These are phyloP conservation scores for Lepidium didymum DNA, from an alignment of 345 rosid genomes.

Conservation along the genomic window DNA sequence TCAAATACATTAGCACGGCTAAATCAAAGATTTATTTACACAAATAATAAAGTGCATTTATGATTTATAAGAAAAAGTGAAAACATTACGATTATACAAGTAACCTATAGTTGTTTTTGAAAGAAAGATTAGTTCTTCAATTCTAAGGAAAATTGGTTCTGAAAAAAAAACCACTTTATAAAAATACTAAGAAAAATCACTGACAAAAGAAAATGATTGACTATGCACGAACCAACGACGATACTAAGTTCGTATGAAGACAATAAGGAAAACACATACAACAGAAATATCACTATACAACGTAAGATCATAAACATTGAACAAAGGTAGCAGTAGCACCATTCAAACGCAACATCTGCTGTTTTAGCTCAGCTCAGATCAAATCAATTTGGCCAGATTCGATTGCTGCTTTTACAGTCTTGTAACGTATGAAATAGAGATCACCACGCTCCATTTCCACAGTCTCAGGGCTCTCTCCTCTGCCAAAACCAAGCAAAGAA, in stretches of 20 bases:
- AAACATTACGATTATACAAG: too few relatives aligned
- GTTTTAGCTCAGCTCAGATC: conserved; percentile 15
- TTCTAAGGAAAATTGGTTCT: too few relatives aligned
- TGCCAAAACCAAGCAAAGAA: conserved; percentile 1
- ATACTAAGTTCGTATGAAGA: neutral
- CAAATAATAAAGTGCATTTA: too few relatives aligned
- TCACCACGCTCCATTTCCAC: conserved; percentile 26
- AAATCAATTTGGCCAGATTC: conserved; percentile 29
- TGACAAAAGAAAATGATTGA: neutral
- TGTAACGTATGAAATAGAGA: conserved; percentile 31
- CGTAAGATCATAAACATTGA: neutral
- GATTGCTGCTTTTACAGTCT: conserved; percentile 20
- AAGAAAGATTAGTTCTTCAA: too few relatives aligned
- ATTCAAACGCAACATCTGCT: neutral
- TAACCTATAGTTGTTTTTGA: too few relatives aligned
- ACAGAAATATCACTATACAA: neutral
- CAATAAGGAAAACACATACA: neutral
- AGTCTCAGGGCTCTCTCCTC: conserved; percentile 30
- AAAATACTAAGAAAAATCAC: too few relatives aligned
- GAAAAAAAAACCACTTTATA: too few relatives aligned
- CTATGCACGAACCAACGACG: neutral
- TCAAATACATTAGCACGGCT: too few relatives aligned
- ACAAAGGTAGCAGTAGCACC: neutral
- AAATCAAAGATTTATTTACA: too few relatives aligned
- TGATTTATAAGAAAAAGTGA: too few relatives aligned